Conservation (phyloP, 1,284 basidiomycete species). For the Lentinus polychrous region DNA sequence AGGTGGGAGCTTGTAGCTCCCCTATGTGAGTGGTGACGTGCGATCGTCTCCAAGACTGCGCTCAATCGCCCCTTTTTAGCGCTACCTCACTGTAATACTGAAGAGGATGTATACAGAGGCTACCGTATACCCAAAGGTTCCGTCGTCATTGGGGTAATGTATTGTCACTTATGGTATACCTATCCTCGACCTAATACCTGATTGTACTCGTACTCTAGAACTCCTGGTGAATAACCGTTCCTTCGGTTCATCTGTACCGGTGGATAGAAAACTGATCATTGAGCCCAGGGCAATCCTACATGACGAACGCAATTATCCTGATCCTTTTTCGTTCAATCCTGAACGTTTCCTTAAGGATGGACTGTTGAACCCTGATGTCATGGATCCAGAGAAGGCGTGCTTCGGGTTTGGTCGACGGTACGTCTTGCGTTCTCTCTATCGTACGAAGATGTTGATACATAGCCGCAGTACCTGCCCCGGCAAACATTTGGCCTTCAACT, state of each 20-base stretch:
- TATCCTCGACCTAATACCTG: too few relatives aligned
- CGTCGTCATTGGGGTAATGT: background rate
- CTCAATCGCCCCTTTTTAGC: background rate
- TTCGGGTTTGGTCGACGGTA: slow-evolving; percentile 19
- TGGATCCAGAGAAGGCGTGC: slow-evolving; percentile 9
- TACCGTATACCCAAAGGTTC: background rate
- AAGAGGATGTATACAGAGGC: background rate
- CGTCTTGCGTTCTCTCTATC: background rate
- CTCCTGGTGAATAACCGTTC: too few relatives aligned
- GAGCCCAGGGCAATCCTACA: slow-evolving; percentile 10
- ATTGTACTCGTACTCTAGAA: too few relatives aligned
- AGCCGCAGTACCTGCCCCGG: too few relatives aligned
- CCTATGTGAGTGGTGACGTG: background rate
- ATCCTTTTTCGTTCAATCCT: slow-evolving; percentile 13
- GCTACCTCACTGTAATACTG: background rate
- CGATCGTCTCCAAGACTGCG: background rate
- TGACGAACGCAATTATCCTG: slow-evolving; percentile 12
- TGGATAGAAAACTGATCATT: too few relatives aligned
- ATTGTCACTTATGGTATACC: too few relatives aligned
- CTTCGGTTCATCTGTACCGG: too few relatives aligned
- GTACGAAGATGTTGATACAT: too few relatives aligned
- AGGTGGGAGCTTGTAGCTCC: background rate
- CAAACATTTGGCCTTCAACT: too few relatives aligned
- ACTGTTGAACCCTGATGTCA: slow-evolving; percentile 6
- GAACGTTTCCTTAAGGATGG: slow-evolving; percentile 18